Base-by-base conservation (phyloP, 768 basidiomycete genomes). In the Kwoniella botswanensis region DNA sequence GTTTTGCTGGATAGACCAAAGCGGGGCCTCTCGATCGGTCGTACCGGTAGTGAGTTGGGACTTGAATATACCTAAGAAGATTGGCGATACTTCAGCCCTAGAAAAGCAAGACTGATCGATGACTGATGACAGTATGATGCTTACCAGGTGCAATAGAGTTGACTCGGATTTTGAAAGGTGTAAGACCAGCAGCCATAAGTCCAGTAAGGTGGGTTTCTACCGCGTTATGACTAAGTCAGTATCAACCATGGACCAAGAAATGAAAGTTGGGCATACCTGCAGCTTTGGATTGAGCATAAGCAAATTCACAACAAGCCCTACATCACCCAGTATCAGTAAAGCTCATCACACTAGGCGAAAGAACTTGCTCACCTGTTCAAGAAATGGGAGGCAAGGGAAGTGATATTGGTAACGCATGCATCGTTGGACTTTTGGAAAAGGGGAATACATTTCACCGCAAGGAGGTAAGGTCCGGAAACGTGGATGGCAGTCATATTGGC, bases 91-190 rank as follows among this genome's bases (percentile, higher is more conserved):
- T 26, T 26, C 26, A 26, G 26, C 26, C 26, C 26, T 26, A 26
- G 26, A 26, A 26, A 26, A 26, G 26, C 26, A 26, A 26, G 26
- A 4, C 26, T 26, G 26, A 26, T 26, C 26, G 26, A 26, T 26
- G 2, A 26, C 26, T 26, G 26, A 26, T 4, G 26, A 4, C 26
- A 26, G 26, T 26, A 29, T 17, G 15, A 21, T 35, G 67, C 61
- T 71, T 43, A 62, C 81, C 81, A 0, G 81, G 81, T 1, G 43
- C 41, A 61, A 82, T 63, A 21, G 70, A 67, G 72, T 82, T 82
- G 66, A 82, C 81, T 12, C 81, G 68, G 74, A 82, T 78, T 22
- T 78, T 78, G 70, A 74, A 72, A 1, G 76, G 76, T 4, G 46
- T 46, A 11, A 77, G 70, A 35, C 62, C 75, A 42, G 71, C 79